Evolutionary conservation across 2,329 filamentous ascomycete species (phyloP), one percentile per base, ranked within the genome.

Genomic region (Fusarium hostae): DNA sequence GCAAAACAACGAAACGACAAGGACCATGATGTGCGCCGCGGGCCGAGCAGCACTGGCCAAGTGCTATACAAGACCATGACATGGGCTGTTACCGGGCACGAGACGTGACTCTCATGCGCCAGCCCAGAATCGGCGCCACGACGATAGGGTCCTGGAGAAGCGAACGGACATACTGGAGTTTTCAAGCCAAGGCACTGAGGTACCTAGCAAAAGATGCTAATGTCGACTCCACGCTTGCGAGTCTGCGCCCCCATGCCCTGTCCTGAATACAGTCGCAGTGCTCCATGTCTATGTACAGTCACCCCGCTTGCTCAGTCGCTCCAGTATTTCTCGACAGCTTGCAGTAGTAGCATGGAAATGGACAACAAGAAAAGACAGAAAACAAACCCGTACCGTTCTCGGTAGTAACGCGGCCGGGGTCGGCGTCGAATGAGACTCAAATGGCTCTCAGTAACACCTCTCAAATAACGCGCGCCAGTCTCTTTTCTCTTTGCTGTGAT

Each of bases 31-130:
- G 68, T 75, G 71, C 73, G 66, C 63, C 69, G 64, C 75, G 66
- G 70, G 75, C 74, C 75, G 75, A 76, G 73, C 66, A 75, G 71
- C 70, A 63, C 64, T 71, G 70, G 57, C 73, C 71, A 72, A 48
- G 45, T 60, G 32, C 65, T 59, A 64, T 66, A 59, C 54, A 59
- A 32, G 47, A 48, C 51, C 30, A 52, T 59, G 51, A 64, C 66
- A 68, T 66, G 59, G 71, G 60, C 70, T 65, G 43, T 70, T 58
- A 55, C 48, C 47, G 60, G 63, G 75, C 75, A 77, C 75, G 72
- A 76, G 75, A 77, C 75, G 59, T 71, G 67, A 66, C 51, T 59
- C 66, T 74, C 70, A 76, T 77, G 75, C 75, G 75, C 72, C 75
- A 68, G 72, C 61, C 69, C 60, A 75, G 68, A 67, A 71, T 57